These are phyloP conservation scores for Funneliformis geosporum DNA, from an alignment of 192 early-diverging fungal genomes.

Conservation along the genomic window DNA sequence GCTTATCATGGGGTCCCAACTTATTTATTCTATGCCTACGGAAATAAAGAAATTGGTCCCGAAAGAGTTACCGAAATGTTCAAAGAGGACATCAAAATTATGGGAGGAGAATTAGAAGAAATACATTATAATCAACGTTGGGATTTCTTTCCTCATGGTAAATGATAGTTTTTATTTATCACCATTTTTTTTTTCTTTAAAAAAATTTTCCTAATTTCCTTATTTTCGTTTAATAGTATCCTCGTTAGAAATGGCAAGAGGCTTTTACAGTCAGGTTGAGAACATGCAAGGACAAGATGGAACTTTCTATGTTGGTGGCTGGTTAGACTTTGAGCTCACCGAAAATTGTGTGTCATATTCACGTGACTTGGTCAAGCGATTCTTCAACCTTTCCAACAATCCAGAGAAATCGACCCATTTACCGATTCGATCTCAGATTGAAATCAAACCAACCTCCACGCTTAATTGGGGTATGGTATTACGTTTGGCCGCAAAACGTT, in stretches of 20 bases:
- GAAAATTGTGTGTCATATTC: constrained; percentile 15
- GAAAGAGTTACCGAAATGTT: constrained; percentile 20
- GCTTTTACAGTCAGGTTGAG: constrained; percentile 19
- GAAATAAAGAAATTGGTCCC: background rate
- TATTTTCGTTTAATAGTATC: constrained; percentile 12
- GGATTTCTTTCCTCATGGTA: constrained; percentile 33
- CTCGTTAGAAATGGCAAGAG: constrained; percentile 8
- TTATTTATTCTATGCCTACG: constrained; percentile 21
- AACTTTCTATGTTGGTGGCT: constrained; percentile 20
- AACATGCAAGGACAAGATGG: constrained; percentile 23
- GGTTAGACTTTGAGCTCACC: constrained; percentile 22
- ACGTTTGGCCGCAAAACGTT: background rate
- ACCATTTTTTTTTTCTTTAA: background rate
- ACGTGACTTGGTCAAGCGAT: constrained; percentile 5
- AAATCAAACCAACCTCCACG: constrained; percentile 1
- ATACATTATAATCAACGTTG: constrained; percentile 29
- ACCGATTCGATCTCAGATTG: background rate
- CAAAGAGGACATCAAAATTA: constrained; percentile 1
- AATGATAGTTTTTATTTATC: background rate
- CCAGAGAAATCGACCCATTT: constrained; percentile 11
- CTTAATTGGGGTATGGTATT: constrained; percentile 7
- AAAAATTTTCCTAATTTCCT: background rate
- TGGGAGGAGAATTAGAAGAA: constrained; percentile 16
- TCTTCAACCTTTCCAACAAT: background rate
- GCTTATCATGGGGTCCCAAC: constrained; percentile 11